Percentiles rank a stretch among this genome's conserved stretches.
Evolutionary conservation across 164 flowering plant genomes (phyloP).

Genomic region (Sedum album): DNA sequence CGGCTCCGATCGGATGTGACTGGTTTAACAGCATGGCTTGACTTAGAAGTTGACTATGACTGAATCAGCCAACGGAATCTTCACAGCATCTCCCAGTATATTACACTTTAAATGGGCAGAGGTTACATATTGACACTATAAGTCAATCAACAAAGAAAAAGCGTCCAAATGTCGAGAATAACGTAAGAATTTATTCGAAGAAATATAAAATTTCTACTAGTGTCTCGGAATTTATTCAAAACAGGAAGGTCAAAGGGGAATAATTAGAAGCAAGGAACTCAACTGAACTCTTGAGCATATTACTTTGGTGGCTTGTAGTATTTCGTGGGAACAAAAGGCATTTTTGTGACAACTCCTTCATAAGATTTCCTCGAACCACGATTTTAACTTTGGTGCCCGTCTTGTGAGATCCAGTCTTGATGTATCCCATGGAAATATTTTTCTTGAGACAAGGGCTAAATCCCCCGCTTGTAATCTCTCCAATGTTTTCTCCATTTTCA

Average conservation of each 20-base stretch:
- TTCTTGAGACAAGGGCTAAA: constrained; percentile 61
- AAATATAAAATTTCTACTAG: background rate
- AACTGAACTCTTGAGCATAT: too few relatives aligned
- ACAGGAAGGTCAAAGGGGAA: background rate
- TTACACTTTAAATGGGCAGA: too few relatives aligned
- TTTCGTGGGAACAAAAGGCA: constrained; percentile 1
- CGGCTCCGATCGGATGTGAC: too few relatives aligned
- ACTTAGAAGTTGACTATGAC: too few relatives aligned
- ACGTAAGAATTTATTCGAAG: background rate
- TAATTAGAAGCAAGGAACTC: too few relatives aligned
- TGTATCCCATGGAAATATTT: constrained; percentile 95
- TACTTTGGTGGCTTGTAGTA: constrained; percentile 7
- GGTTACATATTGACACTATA: too few relatives aligned
- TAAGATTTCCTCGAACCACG: constrained; percentile 31
- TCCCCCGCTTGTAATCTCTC: constrained; percentile 62
- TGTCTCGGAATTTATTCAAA: background rate
- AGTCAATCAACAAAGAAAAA: too few relatives aligned
- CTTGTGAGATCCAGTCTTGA: constrained; percentile 83
- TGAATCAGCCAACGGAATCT: too few relatives aligned
- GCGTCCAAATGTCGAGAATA: background rate
- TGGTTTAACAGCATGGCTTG: too few relatives aligned
- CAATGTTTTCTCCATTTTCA: constrained; percentile 50
- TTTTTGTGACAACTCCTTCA: background rate
- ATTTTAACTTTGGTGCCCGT: constrained; percentile 72
- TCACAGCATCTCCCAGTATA: too few relatives aligned